Conservation (phyloP, 1,284 basidiomycete species). For the Trametes pubescens region DNA sequence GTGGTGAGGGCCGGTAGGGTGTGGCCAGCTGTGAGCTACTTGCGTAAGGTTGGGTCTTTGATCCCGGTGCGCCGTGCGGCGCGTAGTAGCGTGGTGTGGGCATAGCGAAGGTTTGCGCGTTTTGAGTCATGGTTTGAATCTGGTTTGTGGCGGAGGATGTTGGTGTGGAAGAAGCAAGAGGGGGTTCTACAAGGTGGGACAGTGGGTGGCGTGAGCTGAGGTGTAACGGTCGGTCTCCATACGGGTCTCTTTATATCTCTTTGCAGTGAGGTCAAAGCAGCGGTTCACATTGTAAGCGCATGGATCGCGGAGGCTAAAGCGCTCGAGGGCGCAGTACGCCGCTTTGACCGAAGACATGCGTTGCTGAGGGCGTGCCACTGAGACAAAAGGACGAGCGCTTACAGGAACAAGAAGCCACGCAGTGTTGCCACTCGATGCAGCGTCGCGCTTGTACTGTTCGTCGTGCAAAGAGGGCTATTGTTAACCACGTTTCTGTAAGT, state of each 20-base stretch:
- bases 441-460: neutral
- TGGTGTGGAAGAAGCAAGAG: neutral
- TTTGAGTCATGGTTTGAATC: constrained; percentile 3
- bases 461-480: neutral
- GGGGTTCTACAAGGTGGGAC: neutral
- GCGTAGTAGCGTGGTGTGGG: neutral
- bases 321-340: neutral
- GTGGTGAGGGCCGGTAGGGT: constrained; percentile 9
- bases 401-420: constrained; percentile 12
- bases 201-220: no score
- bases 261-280: constrained; percentile 3
- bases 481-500: neutral
- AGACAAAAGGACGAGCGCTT: constrained; percentile 24
- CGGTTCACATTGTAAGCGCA: neutral
- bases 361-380: neutral
- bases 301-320: neutral
- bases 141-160: neutral
- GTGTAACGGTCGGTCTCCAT: neutral
- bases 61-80: neutral
- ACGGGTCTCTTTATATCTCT: constrained; percentile 10
- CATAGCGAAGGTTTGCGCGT: neutral
- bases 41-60: neutral
- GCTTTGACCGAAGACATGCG: constrained; percentile 9
- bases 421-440: neutral
- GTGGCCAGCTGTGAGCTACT: constrained; percentile 1